Evolutionary conservation across 2,329 filamentous ascomycete genomes (phyloP).

Genomic region (Helminthosporium solani): DNA sequence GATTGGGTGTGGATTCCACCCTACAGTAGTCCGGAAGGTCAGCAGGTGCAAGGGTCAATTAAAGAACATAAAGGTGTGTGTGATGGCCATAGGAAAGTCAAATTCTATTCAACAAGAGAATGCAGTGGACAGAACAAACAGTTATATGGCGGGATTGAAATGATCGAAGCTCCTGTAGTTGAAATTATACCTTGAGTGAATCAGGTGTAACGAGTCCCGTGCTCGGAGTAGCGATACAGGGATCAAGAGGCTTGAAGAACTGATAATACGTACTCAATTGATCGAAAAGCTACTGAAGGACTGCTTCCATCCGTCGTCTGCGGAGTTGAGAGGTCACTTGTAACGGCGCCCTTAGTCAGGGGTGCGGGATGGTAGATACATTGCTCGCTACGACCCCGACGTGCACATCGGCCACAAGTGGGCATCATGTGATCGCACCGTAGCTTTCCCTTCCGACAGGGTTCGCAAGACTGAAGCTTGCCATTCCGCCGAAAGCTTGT

Average conservation of each 20-base stretch:
- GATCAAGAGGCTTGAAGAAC: too few relatives aligned
- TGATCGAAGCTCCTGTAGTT: too few relatives aligned
- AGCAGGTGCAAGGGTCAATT: neutral
- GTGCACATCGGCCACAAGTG: constrained; percentile 34
- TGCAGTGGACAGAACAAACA: too few relatives aligned
- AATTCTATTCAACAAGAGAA: too few relatives aligned
- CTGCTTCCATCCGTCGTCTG: constrained; percentile 12
- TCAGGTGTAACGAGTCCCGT: too few relatives aligned
- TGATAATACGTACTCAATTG: constrained; percentile 3
- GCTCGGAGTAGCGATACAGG: too few relatives aligned
- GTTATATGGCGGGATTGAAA: too few relatives aligned
- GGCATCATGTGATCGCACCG: constrained; percentile 40
- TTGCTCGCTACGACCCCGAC: constrained; percentile 27
- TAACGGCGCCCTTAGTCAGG: constrained; percentile 23
- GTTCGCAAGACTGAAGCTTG: constrained; percentile 42
- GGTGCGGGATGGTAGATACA: constrained; percentile 42
- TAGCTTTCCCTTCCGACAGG: constrained; percentile 40
- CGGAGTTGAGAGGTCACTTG: constrained; percentile 13
- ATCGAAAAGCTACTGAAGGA: constrained; percentile 6
- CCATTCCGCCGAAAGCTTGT: constrained; percentile 37
- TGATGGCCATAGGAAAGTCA: too few relatives aligned
- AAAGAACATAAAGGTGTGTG: neutral
- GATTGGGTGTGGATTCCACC: neutral
- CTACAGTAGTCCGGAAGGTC: neutral
- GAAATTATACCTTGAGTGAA: too few relatives aligned